Conservation (phyloP, 2,329 filamentous ascomycete species). For the Fusarium acutatum region DNA sequence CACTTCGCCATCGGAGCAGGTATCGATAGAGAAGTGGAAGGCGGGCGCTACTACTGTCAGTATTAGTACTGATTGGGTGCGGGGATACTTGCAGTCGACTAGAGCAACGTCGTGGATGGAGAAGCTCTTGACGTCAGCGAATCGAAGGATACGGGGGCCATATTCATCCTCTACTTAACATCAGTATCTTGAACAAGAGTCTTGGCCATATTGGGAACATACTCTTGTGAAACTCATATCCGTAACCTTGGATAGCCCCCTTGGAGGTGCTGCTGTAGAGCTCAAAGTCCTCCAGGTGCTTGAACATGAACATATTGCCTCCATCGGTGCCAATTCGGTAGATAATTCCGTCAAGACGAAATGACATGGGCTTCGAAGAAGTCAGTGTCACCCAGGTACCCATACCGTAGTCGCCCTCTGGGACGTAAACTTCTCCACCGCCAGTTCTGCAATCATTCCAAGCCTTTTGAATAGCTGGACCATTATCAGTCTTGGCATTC, state of each 20-base stretch:
- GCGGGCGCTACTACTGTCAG: slow-evolving; percentile 24
- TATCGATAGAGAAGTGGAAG: slow-evolving; percentile 30
- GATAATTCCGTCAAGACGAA: slow-evolving; percentile 30
- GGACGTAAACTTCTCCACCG: slow-evolving; percentile 31
- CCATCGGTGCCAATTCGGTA: slow-evolving; percentile 24
- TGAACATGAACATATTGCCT: slow-evolving; percentile 34
- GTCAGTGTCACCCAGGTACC: slow-evolving; percentile 26
- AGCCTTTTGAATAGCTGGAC: slow-evolving; percentile 25
- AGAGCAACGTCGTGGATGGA: slow-evolving; percentile 32
- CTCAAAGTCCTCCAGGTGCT: slow-evolving; percentile 33
- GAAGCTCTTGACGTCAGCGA: slow-evolving; percentile 28
- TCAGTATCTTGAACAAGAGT: background rate
- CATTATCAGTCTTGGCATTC: slow-evolving; percentile 21
- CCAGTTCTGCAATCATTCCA: slow-evolving; percentile 24
- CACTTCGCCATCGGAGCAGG: slow-evolving; percentile 25
- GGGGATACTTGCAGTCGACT: slow-evolving; percentile 24
- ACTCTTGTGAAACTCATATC: background rate
- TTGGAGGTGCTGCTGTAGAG: slow-evolving; percentile 34
- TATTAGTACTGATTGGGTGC: too few species aligned
- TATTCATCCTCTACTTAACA: slow-evolving; percentile 4
- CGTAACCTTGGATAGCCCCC: slow-evolving; percentile 29
- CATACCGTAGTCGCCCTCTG: slow-evolving; percentile 30
- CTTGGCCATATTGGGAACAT: accelerated
- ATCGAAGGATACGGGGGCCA: slow-evolving; percentile 30
- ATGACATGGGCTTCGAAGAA: slow-evolving; percentile 28